These are phyloP conservation scores for Volvox africanus DNA, from an alignment of 139 green algal species.

Conservation along the genomic window DNA sequence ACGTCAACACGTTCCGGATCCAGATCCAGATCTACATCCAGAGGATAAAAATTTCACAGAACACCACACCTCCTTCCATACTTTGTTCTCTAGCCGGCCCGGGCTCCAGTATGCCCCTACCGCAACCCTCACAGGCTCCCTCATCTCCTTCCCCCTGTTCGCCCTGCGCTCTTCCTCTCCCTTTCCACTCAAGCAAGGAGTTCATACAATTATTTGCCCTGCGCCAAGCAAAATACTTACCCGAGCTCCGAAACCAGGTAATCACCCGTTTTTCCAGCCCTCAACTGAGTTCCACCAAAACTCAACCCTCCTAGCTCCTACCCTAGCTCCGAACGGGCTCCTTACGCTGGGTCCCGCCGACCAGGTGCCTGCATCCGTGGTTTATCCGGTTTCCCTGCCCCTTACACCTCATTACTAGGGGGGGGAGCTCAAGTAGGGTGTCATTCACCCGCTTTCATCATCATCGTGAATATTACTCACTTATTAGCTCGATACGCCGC, in stretches of 20 bases:
- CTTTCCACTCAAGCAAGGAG: no score
- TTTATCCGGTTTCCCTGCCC: neutral
- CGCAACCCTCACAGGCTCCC: neutral
- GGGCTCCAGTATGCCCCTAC: no score
- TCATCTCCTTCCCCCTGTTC: no score
- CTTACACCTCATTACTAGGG: neutral
- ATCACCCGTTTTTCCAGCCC: no score
- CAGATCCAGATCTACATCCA: neutral
- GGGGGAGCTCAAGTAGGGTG: no score
- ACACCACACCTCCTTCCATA: neutral
- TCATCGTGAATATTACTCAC: neutral
- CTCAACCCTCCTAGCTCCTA: neutral
- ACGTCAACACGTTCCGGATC: no score
- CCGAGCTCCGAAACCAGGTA: no score
- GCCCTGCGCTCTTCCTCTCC: no score
- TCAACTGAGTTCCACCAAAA: neutral
- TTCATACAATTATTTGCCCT: no score
- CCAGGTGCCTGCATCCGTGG: no score
- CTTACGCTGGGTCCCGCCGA: neutral
- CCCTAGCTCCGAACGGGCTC: neutral
- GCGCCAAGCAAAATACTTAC: no score
- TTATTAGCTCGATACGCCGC: conserved; percentile 58
- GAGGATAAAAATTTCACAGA: neutral
- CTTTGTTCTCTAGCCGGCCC: neutral
- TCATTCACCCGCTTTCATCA: no score